Conservation (phyloP, 163 green algal species). For the Chlorella variabilis region DNA sequence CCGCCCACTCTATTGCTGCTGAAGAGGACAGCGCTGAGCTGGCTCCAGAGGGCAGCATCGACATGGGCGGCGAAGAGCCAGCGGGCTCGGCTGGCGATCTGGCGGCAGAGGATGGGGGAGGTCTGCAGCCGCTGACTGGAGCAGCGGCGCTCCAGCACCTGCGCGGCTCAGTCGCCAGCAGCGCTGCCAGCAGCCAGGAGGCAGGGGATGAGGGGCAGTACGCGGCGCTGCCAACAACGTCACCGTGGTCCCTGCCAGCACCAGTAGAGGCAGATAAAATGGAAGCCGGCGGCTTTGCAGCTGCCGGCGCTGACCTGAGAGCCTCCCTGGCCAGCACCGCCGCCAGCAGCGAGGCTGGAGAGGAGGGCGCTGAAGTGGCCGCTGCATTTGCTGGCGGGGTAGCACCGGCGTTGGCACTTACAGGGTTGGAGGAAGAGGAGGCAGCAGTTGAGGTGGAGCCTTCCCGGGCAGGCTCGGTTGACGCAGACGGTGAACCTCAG, state of each 20-base stretch:
- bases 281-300: too few relatives aligned
- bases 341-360: background rate
- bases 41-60: background rate
- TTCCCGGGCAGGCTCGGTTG: too few relatives aligned
- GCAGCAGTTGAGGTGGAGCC: background rate
- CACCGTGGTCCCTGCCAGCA: too few relatives aligned
- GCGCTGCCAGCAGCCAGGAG: conserved; percentile 1
- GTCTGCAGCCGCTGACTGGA: too few relatives aligned
- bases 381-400: background rate
- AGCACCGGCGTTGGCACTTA: background rate
- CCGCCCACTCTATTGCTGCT: too few relatives aligned
- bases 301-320: background rate
- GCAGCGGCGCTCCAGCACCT: too few relatives aligned
- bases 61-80: too few relatives aligned
- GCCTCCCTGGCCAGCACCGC: conserved; percentile 9
- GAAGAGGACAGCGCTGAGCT: background rate
- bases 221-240: background rate
- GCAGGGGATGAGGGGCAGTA: background rate
- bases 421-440: background rate
- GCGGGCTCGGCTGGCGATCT: too few relatives aligned
- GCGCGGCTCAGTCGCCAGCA: conserved; percentile 1
- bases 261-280: too few relatives aligned
- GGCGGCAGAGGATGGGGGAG: too few relatives aligned
- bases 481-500: too few relatives aligned
- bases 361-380: background rate